These are phyloP conservation scores for Coemansia sp. DNA, from an alignment of 192 early-diverging fungal genomes.

Conservation along the genomic window DNA sequence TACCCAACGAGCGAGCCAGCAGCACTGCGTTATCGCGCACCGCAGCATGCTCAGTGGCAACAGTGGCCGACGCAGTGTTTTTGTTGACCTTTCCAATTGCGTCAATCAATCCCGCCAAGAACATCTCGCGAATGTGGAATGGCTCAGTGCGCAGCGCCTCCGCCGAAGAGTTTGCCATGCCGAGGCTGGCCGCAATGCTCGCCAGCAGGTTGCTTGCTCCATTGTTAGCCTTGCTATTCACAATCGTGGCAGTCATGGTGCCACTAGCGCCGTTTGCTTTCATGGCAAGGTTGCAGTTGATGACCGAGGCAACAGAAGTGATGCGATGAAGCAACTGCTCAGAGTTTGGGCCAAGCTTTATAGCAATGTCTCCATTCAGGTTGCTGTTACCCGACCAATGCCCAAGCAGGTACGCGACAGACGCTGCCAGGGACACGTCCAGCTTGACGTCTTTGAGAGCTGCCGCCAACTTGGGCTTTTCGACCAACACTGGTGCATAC, in stretches of 20 bases:
- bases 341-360: background rate
- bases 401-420: constrained; percentile 30
- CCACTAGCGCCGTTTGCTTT: too few relatives aligned
- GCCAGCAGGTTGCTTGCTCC: background rate
- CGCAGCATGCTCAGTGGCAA: background rate
- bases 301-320: too few relatives aligned
- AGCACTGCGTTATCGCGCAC: constrained; percentile 4
- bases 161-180: background rate
- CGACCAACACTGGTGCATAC: constrained; percentile 22
- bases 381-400: constrained; percentile 5
- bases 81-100: constrained; percentile 5
- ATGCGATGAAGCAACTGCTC: background rate
- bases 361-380: background rate
- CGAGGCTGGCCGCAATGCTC: background rate
- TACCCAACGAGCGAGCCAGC: constrained; percentile 13
- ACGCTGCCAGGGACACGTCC: constrained; percentile 3
- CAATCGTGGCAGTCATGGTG: too few relatives aligned
- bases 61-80: background rate
- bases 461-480: constrained; percentile 1
- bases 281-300: too few relatives aligned
- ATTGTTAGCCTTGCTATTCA: too few relatives aligned
- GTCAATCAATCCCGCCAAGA: constrained; percentile 37
- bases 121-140: constrained; percentile 27
- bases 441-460: constrained; percentile 4
- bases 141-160: background rate